Percentiles rank a stretch among this genome's conserved stretches.
Evolutionary conservation across 108 stramenopile genomes (phyloP).

Genomic region (Skeletonema tropicum): DNA sequence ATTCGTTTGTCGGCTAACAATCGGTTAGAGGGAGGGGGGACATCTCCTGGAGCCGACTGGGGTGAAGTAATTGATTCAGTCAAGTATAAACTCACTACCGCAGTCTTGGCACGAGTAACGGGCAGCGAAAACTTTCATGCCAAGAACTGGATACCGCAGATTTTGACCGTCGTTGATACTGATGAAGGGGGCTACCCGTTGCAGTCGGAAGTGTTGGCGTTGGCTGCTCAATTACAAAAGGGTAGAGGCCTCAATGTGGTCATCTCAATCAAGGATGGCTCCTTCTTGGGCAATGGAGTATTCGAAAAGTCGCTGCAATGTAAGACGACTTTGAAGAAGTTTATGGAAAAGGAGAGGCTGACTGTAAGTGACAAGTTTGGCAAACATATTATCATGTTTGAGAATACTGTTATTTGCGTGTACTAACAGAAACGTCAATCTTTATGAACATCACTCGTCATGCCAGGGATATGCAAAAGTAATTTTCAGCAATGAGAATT

Average conservation of each 20-base stretch:
- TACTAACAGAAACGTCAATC: too few species aligned
- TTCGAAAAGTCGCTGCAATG: constrained; percentile 24
- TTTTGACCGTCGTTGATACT: constrained; percentile 66
- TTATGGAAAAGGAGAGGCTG: constrained; percentile 10
- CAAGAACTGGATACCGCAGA: constrained; percentile 85
- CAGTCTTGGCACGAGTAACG: not conserved
- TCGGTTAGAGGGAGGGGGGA: not conserved
- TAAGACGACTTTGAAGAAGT: constrained; percentile 15
- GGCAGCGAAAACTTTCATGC: constrained; percentile 51
- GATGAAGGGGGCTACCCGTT: constrained; percentile 56
- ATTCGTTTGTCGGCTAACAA: not conserved
- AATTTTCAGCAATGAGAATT: constrained; percentile 29
- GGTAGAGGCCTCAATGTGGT: constrained; percentile 68
- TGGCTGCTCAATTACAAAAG: constrained; percentile 77
- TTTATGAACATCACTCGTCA: not conserved
- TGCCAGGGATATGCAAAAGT: constrained; percentile 59
- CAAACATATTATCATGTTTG: too few species aligned
- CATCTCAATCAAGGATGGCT: constrained; percentile 43
- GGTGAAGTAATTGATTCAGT: constrained; percentile 1
- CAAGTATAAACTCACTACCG: not conserved
- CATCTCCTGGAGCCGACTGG: constrained; percentile 1
- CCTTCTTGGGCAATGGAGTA: constrained; percentile 29
- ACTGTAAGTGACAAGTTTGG: not conserved
- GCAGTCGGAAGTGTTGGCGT: constrained; percentile 52
- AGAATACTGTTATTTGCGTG: too few species aligned